Percentiles rank a stretch among this genome's conserved stretches.
These are phyloP conservation scores for Pythium rishiriense DNA, from an alignment of 352 stramenopile species.

Conservation along the genomic window DNA sequence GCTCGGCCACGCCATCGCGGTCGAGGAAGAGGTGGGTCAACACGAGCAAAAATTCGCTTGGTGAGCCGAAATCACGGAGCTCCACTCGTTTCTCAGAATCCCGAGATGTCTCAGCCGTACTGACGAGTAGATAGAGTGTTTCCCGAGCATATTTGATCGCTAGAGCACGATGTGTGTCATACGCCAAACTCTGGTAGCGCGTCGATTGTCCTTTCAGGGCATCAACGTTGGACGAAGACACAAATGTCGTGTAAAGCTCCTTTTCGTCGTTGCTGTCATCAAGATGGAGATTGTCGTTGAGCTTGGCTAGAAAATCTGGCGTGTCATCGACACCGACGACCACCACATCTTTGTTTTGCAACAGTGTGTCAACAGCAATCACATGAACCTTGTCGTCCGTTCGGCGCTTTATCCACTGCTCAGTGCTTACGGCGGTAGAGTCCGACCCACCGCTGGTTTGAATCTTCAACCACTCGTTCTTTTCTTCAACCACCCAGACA, in stretches of 20 bases:
- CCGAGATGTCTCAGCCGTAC: neutral
- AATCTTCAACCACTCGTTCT: constrained; percentile 6
- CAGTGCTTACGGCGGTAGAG: neutral
- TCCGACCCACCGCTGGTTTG: neutral
- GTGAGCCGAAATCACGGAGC: constrained; percentile 34
- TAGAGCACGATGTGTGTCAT: constrained; percentile 60
- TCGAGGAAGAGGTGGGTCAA: constrained; percentile 35
- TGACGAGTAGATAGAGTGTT: constrained; percentile 43
- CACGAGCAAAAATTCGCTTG: constrained; percentile 45
- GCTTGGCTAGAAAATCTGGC: constrained; percentile 33
- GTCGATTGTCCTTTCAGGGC: constrained; percentile 58
- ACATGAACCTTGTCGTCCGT: constrained; percentile 43
- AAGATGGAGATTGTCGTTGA: constrained; percentile 41
- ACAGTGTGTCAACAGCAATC: constrained; percentile 11
- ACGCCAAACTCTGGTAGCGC: constrained; percentile 60
- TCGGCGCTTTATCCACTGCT: constrained; percentile 51
- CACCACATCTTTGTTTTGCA: constrained; percentile 55
- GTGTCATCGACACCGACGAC: constrained; percentile 62
- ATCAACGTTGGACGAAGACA: constrained; percentile 67
- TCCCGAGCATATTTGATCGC: constrained; percentile 58
- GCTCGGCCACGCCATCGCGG: constrained; percentile 12
- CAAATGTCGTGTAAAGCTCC: constrained; percentile 52
- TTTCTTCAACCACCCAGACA: neutral
- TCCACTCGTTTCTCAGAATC: neutral
- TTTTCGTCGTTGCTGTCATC: constrained; percentile 62